Evolutionary conservation across 176 grass and related monocot species (phyloP).

Genomic region (Raddia guianensis): DNA sequence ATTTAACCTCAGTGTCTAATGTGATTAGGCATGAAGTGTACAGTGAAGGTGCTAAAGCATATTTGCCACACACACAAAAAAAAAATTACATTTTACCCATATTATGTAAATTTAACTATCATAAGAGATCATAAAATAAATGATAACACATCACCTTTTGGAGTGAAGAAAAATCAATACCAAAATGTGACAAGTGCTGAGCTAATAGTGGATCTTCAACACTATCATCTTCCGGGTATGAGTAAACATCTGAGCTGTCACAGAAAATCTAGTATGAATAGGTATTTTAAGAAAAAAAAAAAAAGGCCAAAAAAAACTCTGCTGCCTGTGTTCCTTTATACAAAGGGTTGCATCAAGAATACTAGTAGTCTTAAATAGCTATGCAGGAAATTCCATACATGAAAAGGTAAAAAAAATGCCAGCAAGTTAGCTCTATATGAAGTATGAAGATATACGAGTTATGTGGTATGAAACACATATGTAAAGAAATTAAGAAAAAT

Average conservation of each 20-base stretch:
- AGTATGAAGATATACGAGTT: not conserved
- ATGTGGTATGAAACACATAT: not conserved
- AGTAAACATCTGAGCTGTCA: conserved; percentile 98
- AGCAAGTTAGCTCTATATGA: conserved; percentile 1
- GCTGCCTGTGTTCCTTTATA: not conserved
- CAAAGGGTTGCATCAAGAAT: conserved; percentile 2
- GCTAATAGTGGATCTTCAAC: conserved; percentile 94
- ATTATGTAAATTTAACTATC: conserved; percentile 2
- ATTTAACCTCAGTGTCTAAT: not conserved
- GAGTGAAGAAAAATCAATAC: conserved; percentile 97
- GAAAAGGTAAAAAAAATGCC: not conserved
- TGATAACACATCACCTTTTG: conserved; percentile 74
- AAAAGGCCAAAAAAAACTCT: not conserved
- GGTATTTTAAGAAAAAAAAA: conserved; percentile 26
- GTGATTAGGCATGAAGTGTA: not conserved
- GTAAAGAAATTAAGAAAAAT: not conserved
- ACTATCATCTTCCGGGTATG: conserved; percentile 95
- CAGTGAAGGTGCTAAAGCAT: not conserved
- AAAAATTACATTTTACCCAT: not conserved
- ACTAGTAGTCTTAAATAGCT: not conserved
- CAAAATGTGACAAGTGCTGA: conserved; percentile 94
- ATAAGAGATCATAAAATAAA: not conserved
- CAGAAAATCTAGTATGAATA: conserved; percentile 54
- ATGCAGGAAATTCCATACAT: not conserved
- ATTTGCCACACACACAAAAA: not conserved